Evolutionary conservation across 2,329 filamentous ascomycete species (phyloP), one percentile per base, ranked within the genome.

Genomic region (Pseudophaeomoniella oleicola): DNA sequence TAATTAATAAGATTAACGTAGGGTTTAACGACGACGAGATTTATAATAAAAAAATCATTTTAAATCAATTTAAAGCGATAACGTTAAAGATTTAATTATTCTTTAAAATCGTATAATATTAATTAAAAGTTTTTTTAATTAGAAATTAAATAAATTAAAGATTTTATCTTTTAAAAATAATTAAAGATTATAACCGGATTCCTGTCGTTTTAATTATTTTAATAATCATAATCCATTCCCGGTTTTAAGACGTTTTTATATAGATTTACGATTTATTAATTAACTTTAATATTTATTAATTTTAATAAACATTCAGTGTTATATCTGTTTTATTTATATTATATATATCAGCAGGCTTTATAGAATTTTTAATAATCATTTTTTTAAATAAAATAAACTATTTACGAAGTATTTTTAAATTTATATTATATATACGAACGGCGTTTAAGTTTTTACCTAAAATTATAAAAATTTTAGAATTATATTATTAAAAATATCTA

Each of bases 91-190:
- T 50, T 45, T 35, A 51, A 19, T 45, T 43, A 34, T 46, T 49
- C 3, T 38, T 36, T 14, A 41, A 43, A 15, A 37, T 37, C 4
- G 37, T 43, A 39, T 48, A 51, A 11, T 18, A 17, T 42, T 38
- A 50, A 19, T 35, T 14, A 22, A 38, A 39, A 14, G 16, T 27
- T 3, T 40, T 27, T 15, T 45, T 35, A 5, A 17, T 4, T 18
- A 33, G 36, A 41, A 48, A 50, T 42, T 31, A 49, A 18, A 43
- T 30, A 5, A 40, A 18, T 39, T 48, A 30, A 2, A 51, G 36
- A n/a, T 11, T 36, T 37, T 42, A 35, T 1, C 44, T 42, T 33
- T 46, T 47, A 34, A 46, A 50, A 27, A 51, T 49, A 19, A 51
- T 41, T 10, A 49, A 37, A 10, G 39, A 37, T 15, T 16, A 11